Evolutionary conservation across 2,329 filamentous ascomycete species (phyloP).

Genomic region (Colletotrichum viniferum): DNA sequence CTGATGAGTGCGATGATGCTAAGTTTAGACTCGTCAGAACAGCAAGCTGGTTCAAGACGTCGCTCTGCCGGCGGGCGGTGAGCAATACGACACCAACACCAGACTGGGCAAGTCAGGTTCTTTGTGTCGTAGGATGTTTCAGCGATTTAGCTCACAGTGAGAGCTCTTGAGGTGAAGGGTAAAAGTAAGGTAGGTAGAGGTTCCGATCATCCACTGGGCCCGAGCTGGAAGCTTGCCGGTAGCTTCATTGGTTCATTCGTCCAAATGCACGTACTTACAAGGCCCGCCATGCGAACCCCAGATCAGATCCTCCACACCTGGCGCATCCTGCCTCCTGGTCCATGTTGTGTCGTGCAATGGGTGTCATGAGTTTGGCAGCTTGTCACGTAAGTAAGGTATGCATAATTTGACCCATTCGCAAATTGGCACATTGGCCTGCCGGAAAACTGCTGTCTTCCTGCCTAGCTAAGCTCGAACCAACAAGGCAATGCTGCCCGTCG

Average conservation of each 20-base stretch:
- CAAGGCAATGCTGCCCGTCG: not conserved
- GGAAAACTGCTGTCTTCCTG: not conserved
- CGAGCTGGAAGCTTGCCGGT: not conserved
- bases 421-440: not conserved
- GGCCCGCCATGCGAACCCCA: not conserved
- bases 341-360: not conserved
- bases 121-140: conserved; percentile 7
- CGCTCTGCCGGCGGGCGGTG: not conserved
- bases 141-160: not conserved
- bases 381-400: not conserved
- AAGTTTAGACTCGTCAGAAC: not conserved
- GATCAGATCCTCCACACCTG: not conserved
- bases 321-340: not conserved
- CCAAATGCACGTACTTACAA: not conserved
- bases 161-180: not conserved
- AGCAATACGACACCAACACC: not conserved
- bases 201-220: not conserved
- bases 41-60: not conserved
- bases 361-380: not conserved
- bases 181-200: not conserved
- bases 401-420: not conserved
- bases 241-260: not conserved
- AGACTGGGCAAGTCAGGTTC: not conserved
- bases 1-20: not conserved
- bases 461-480: not conserved